Conservation (phyloP, 352 stramenopile species). For the Phytopythium sindhum region DNA sequence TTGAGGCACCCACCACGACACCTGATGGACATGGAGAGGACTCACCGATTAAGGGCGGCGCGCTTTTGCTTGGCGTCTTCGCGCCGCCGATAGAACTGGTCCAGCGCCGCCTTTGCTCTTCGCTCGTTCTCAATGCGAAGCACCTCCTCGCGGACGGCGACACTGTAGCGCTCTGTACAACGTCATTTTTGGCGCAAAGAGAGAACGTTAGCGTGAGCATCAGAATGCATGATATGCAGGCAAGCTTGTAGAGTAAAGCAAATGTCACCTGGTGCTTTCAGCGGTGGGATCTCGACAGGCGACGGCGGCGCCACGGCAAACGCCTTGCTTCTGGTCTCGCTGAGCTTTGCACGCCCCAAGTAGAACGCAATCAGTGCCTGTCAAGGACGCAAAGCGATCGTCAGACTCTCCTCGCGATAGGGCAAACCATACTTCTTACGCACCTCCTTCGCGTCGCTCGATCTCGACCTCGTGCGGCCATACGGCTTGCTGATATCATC, state of each 20-base stretch:
- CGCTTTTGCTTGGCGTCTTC: constrained; percentile 16
- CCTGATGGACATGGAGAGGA: not conserved
- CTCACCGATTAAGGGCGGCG: constrained; percentile 20
- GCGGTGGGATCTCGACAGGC: constrained; percentile 20
- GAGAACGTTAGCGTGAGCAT: not conserved
- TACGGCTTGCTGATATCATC: not conserved
- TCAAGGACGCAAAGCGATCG: not conserved
- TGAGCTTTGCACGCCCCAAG: constrained; percentile 41
- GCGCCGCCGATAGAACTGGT: constrained; percentile 22
- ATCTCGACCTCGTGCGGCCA: constrained; percentile 12
- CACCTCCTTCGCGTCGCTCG: constrained; percentile 31
- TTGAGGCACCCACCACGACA: not conserved
- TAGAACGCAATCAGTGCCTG: constrained; percentile 58
- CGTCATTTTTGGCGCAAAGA: not conserved
- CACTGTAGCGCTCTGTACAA: constrained; percentile 13
- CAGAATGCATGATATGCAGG: too few species aligned
- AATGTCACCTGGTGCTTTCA: constrained; percentile 22
- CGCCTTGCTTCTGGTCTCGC: constrained; percentile 43
- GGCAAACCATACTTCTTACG: not conserved
- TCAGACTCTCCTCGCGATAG: not conserved
- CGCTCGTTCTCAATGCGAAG: constrained; percentile 16
- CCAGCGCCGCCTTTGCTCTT: constrained; percentile 13
- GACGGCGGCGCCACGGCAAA: constrained; percentile 15
- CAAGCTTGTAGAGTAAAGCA: not conserved
- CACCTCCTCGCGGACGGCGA: constrained; percentile 13